Conservation (phyloP, 805 yeast species). For the Peterozyma toletana region DNA sequence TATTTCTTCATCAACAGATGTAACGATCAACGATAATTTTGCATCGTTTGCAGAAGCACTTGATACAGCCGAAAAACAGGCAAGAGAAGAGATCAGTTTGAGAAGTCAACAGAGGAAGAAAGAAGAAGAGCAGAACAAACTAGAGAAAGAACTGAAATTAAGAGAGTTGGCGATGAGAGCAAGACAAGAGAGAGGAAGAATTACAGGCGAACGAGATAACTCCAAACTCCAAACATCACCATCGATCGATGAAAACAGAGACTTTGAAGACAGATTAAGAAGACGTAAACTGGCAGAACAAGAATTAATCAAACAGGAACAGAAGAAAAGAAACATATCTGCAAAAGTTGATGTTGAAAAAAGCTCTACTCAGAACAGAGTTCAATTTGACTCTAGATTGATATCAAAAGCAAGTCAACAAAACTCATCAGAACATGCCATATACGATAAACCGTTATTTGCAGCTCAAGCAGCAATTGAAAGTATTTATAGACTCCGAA, state of each 20-base stretch:
- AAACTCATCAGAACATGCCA: slow-evolving; percentile 36
- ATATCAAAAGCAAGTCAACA: slow-evolving; percentile 36
- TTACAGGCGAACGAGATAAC: slow-evolving; percentile 4
- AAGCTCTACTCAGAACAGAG: slow-evolving; percentile 20
- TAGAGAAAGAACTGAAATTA: slow-evolving; percentile 44
- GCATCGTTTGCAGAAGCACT: slow-evolving; percentile 64
- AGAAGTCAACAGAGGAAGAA: slow-evolving; percentile 42
- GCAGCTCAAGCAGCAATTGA: slow-evolving; percentile 42
- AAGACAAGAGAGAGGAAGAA: slow-evolving; percentile 24
- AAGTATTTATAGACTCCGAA: slow-evolving; percentile 38
- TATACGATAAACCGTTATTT: slow-evolving; percentile 56
- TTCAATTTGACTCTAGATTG: slow-evolving; percentile 52
- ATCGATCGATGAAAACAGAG: slow-evolving; percentile 6
- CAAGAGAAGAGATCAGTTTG: slow-evolving; percentile 46
- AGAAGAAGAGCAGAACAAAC: slow-evolving; percentile 40
- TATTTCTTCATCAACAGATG: slow-evolving; percentile 28
- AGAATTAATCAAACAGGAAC: slow-evolving; percentile 32
- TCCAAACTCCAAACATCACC: neutral
- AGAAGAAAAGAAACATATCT: slow-evolving; percentile 46
- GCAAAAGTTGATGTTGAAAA: slow-evolving; percentile 46
- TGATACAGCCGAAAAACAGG: slow-evolving; percentile 56
- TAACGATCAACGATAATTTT: slow-evolving; percentile 48
- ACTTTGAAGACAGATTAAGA: slow-evolving; percentile 7
- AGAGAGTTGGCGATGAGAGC: slow-evolving; percentile 43
- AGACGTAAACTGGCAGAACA: slow-evolving; percentile 17